Conservation (phyloP, 805 yeast species). For the Dipodascus geniculatus region DNA sequence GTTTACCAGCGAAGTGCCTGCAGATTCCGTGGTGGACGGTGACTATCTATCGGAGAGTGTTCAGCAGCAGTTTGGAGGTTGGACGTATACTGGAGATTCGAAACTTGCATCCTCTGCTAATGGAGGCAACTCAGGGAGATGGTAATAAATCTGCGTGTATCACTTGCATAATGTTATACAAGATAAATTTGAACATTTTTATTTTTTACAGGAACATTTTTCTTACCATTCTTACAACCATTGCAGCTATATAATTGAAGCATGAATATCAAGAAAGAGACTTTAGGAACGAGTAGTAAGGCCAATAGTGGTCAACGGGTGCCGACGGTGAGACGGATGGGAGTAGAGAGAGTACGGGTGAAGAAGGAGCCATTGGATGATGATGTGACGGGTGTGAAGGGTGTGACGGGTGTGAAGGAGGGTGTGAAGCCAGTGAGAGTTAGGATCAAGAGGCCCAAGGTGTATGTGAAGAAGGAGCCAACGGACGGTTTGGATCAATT, state of each 20-base stretch:
- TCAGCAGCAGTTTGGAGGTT: constrained; percentile 97
- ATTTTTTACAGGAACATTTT: no score
- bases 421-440: no score
- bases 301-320: neutral
- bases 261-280: neutral
- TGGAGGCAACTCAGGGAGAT: neutral
- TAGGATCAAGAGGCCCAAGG: no score
- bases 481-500: no score
- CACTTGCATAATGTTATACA: neutral
- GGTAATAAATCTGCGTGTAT: neutral
- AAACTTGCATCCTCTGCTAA: neutral
- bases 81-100: constrained; percentile 59
- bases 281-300: neutral
- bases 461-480: neutral
- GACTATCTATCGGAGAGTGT: constrained; percentile 85
- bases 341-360: neutral
- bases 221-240: neutral
- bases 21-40: constrained; percentile 81
- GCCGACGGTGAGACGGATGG: neutral
- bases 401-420: no score
- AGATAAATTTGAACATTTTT: neutral
- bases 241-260: neutral
- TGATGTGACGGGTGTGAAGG: neutral
- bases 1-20: constrained; percentile 86
- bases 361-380: neutral